Evolutionary conservation across 1,284 basidiomycete genomes (phyloP), one percentile per base, ranked within the genome.

Genomic region (Takashimella koratensis): DNA sequence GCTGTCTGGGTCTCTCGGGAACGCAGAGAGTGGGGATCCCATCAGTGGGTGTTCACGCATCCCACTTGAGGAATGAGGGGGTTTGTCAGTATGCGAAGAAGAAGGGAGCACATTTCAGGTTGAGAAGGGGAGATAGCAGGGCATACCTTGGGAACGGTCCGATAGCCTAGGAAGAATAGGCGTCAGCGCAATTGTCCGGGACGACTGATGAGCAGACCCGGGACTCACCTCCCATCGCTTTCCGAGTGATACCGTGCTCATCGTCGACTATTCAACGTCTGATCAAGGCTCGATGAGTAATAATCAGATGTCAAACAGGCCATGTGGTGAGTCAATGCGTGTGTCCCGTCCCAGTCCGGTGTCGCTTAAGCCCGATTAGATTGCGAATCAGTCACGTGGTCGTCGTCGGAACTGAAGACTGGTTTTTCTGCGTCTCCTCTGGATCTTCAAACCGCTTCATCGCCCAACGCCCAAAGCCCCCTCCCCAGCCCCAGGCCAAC

Each of bases 11-110:
- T 22, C 20, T 16, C 19, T 30, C n/a, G 51, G 43, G 51, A 62
- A 73, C 0, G 71, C 68, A 39, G 63, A 49, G 6, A 74, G 53
- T 4, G 73, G 68, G 6, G 68, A 67, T 0, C 51, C 54, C 11
- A 62, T 58, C 43, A 71, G 49, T 4, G 74, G 68, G 22, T 74
- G 71, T 48, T 76, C 74, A 45, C 74, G 58, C 64, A 71, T 76
- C 1, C 74, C 74, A 23, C 68, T 67, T 27, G 10, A 27, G 13
- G 23, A 46, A 19, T 4, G 1, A 40, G 45, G 53, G 11, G 20
- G 26, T 20, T 8, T 27, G 6, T 30, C 43, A 26, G 41, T 13
- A n/a, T 16, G 40, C 4, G 4, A 23, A 25, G 24, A 2, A 12
- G 43, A 21, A n/a, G 30, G 30, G 30, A 16, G 30, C 30, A n/a